Evolutionary conservation across 148 eudicot species (phyloP), one percentile per base, ranked within the genome.

Genomic region (Chenopodium formosanum): DNA sequence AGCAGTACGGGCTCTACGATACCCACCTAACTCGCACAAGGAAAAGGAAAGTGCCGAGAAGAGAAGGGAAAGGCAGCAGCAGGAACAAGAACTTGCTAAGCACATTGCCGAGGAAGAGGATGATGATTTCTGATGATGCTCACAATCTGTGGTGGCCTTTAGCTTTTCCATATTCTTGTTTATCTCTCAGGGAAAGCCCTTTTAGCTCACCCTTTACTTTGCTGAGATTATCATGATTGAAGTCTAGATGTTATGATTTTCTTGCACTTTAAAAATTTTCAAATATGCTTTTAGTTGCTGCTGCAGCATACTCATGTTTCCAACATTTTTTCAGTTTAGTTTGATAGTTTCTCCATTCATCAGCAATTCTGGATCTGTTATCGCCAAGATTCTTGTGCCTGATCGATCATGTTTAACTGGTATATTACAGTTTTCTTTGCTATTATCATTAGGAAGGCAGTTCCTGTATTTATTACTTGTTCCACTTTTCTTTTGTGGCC

Each of bases 91-190:
- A 84, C 97, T 95, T 79, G 98, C 99, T 9, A 88, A 95, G 84
- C 97, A 93, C 79, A 95, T 95, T 79, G 97, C 99, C 5, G 97
- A 95, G 84, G 99, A 95, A 80, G 98, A 95, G 72, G 98, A 95
- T 56, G 98, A 95, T n/a, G 99, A 95, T 77, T 93, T 93, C 82
- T 95, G 78, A 90, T 73, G 78, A 23, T 69, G 29, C 78, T 48
- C 53, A 19, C 14, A 19, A 14, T 58, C 25, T 46, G 27, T 75
- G 32, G 46, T 46, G 64, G 58, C 46, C 60, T 34, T 74, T 40
- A 12, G 70, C 46, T 17, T 40, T 52, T 50, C 50, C 66, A 53
- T 75, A 46, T 75, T 74, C 53, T n/a, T 44, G 48, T 77, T 62
- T 9, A 19, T 75, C 40, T 13, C 3, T 56, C 2, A 14, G 32